Percentiles rank a stretch among this genome's conserved stretches.
Conservation (phyloP, 1,139 yeast genomes). For the Scheffersomyces cryptocercus region DNA sequence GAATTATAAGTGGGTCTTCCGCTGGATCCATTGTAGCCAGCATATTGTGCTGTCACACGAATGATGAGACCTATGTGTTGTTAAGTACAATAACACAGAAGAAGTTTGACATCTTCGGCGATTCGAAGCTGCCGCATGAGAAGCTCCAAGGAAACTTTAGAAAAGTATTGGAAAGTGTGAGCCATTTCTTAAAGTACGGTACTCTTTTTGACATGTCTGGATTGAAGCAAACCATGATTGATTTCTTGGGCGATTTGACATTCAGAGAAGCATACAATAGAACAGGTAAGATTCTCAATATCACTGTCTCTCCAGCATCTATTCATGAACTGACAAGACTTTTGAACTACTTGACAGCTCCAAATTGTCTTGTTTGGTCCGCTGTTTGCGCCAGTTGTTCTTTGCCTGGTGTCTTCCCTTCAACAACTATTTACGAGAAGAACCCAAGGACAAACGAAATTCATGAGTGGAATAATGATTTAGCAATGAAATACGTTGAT, state of each 20-base stretch:
- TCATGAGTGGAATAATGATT: conserved; percentile 79
- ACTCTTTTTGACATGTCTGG: conserved; percentile 84
- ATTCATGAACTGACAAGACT: conserved; percentile 59
- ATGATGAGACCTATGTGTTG: conserved; percentile 65
- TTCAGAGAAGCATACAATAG: conserved; percentile 61
- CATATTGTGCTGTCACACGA: conserved; percentile 76
- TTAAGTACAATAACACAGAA: conserved; percentile 54
- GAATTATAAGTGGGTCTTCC: conserved; percentile 91
- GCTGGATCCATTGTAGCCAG: conserved; percentile 97
- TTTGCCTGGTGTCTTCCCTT: conserved; percentile 86
- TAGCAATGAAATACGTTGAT: conserved; percentile 82
- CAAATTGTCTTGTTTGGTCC: conserved; percentile 61
- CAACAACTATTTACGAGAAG: conserved; percentile 83
- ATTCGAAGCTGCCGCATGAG: conserved; percentile 10
- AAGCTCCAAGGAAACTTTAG: conserved; percentile 48
- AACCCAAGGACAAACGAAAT: conserved; percentile 67
- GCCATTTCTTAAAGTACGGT: conserved; percentile 73
- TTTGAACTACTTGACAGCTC: conserved; percentile 50
- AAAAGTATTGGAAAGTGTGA: conserved; percentile 30
- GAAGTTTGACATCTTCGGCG: conserved; percentile 67
- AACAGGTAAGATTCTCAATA: conserved; percentile 58
- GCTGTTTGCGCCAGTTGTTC: conserved; percentile 98
- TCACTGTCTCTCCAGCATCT: conserved; percentile 58
- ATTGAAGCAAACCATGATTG: conserved; percentile 70
- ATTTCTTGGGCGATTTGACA: conserved; percentile 86